These are phyloP conservation scores for Penicillium sp. DNA, from an alignment of 2,329 filamentous ascomycete genomes.

Conservation along the genomic window DNA sequence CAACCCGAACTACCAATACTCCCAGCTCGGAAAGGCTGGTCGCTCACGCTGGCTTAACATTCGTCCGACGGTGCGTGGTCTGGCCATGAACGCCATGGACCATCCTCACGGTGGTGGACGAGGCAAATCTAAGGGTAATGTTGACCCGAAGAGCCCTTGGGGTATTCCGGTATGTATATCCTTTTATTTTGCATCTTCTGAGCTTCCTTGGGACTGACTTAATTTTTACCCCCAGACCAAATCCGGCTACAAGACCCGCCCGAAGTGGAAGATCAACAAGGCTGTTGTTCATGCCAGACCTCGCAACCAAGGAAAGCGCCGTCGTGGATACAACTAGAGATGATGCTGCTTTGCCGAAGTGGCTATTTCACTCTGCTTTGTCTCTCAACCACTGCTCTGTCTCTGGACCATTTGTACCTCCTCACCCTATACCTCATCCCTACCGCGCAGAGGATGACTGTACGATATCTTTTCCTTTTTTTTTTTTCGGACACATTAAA, in stretches of 20 bases:
- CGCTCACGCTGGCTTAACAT: constrained; percentile 91
- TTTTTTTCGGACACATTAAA: constrained; percentile 11
- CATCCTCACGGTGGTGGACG: constrained; percentile 98
- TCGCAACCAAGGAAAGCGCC: constrained; percentile 87
- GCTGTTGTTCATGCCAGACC: constrained; percentile 80
- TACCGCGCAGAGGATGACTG: constrained; percentile 15
- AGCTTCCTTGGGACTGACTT: constrained; percentile 9
- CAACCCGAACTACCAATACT: constrained; percentile 87
- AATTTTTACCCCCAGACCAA: constrained; percentile 44
- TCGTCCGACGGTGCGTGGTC: constrained; percentile 89
- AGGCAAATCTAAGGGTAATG: constrained; percentile 99
- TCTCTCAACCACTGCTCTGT: constrained; percentile 7
- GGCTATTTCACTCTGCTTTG: constrained; percentile 7
- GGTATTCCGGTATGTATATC: constrained; percentile 74
- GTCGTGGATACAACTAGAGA: constrained; percentile 59
- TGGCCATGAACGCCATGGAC: constrained; percentile 98
- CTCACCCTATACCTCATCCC: constrained; percentile 21
- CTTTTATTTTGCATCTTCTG: constrained; percentile 4
- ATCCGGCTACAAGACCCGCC: constrained; percentile 78
- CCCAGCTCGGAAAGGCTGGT: constrained; percentile 90
- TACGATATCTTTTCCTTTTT: constrained; percentile 21
- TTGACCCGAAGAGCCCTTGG: constrained; percentile 93
- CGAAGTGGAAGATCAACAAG: constrained; percentile 85
- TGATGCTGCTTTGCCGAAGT: constrained; percentile 5
- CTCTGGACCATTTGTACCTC: constrained; percentile 8